Evolutionary conservation across 768 basidiomycete genomes (phyloP), one percentile per base, ranked within the genome.

Genomic region (Lanmaoa rubissima): DNA sequence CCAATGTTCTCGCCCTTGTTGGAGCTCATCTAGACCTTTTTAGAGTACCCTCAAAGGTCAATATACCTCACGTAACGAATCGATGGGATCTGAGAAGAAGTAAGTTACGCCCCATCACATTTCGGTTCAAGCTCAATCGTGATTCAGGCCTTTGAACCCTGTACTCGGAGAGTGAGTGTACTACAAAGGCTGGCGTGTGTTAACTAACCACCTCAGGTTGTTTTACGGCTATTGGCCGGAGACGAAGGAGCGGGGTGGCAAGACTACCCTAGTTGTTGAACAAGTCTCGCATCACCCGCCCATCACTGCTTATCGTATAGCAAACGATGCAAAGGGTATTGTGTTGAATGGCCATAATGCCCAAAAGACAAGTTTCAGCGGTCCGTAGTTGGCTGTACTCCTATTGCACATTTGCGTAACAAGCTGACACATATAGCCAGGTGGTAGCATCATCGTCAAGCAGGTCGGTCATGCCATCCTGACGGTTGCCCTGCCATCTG

Each of bases 31-130:
- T 19, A 40, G n/a, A 24, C 32, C 24, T 54, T 34, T 42, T 16
- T 55, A 89, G 88, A 87, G 87, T 65, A 99, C 96, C 0, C 81
- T 99, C 49, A 97, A 94, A 71, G 95, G 93, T 14, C 94, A 97
- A 68, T 94, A 94, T 71, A 98, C 91, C 41, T 92, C 92, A 17
- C 79, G 95, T 48, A 98, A 98, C 65, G 94, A 97, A 75, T 87
- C 87, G 60, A 88, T 94, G 85, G 96, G 96, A 14, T 93, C 91
- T 1, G 95, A 98, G 82, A 98, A 98, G 80, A 98, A 98, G 91
- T 92, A 60, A 47, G 84, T 76, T 5, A 36, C 19, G 8, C 32
- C 13, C 21, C 26, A 35, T 56, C 19, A 38, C 17, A 31, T 8
- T 43, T 54, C 13, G 51, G 6, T 59, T 53, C 61, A 45, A 13